Evolutionary conservation across 257 asterid genomes (phyloP).

Genomic region (Solanum commersonii): DNA sequence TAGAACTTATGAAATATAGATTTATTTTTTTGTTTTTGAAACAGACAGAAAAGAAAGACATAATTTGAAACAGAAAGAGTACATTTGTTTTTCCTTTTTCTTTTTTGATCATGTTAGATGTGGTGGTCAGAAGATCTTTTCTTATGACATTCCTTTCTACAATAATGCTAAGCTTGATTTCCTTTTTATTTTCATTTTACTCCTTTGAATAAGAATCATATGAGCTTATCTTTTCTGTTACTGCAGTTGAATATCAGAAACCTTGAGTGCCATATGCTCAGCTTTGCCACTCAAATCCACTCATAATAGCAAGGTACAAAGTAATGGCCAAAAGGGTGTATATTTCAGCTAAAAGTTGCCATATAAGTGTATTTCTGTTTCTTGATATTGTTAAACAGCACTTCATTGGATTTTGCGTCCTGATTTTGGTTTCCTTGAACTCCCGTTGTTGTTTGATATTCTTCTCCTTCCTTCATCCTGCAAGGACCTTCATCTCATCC

Average conservation of each 20-base stretch:
- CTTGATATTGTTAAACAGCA: not conserved
- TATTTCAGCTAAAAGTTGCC: not conserved
- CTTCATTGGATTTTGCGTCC: not conserved
- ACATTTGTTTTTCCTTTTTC: not conserved
- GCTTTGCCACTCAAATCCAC: constrained; percentile 58
- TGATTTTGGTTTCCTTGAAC: not conserved
- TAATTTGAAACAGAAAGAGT: not conserved
- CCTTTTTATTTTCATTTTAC: not conserved
- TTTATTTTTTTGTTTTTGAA: not conserved
- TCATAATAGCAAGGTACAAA: constrained; percentile 15
- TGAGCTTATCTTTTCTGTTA: not conserved
- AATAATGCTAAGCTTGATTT: not conserved
- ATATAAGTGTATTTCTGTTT: not conserved
- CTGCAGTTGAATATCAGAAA: constrained; percentile 90
- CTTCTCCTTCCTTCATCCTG: not conserved
- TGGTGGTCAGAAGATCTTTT: not conserved
- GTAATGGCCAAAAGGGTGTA: not conserved
- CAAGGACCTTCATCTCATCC: not conserved
- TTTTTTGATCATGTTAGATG: not conserved
- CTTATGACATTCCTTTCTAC: not conserved
- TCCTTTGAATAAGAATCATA: not conserved
- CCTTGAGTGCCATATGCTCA: constrained; percentile 77
- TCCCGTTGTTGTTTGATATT: not conserved
- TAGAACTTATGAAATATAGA: not conserved
- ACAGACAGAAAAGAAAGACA: not conserved